These are phyloP conservation scores for Mrakia gelida DNA, from an alignment of 768 basidiomycete species.

Conservation along the genomic window DNA sequence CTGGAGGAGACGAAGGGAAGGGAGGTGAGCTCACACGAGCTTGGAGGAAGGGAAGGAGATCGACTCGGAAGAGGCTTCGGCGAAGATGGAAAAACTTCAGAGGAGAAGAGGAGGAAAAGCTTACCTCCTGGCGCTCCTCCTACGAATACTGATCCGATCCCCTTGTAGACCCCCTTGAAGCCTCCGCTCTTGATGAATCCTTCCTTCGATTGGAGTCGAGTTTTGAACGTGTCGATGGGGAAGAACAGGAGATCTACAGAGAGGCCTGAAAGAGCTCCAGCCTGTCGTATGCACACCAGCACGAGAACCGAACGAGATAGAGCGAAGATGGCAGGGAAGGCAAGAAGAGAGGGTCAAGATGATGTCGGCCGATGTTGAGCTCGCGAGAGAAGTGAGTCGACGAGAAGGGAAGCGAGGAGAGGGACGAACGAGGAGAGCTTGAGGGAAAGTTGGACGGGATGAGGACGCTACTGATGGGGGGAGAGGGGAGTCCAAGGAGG, in stretches of 20 bases:
- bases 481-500: not conserved
- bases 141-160: slow-evolving; percentile 86
- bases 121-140: slow-evolving; percentile 93
- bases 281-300: slow-evolving; percentile 50
- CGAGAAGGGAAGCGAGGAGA: not conserved
- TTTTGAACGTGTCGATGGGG: slow-evolving; percentile 95
- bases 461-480: not conserved
- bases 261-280: slow-evolving; percentile 86
- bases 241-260: slow-evolving; percentile 94
- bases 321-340: not conserved
- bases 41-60: slow-evolving; percentile 40
- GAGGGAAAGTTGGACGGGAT: slow-evolving; percentile 25
- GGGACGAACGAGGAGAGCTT: slow-evolving; percentile 30
- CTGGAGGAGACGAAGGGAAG: slow-evolving; percentile 48
- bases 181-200: slow-evolving; percentile 84
- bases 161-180: slow-evolving; percentile 84
- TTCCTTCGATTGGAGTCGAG: slow-evolving; percentile 80
- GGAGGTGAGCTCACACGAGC: slow-evolving; percentile 40
- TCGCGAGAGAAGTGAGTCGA: too few species aligned
- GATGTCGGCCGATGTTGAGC: not conserved
- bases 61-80: too few species aligned
- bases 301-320: not conserved
- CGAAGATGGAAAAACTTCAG: not conserved
- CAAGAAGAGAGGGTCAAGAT: not conserved
- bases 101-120: not conserved